Percentiles rank a stretch among this genome's conserved stretches.
These are phyloP conservation scores for Eucalyptus shirleyi DNA, from an alignment of 345 rosid genomes.

Conservation along the genomic window DNA sequence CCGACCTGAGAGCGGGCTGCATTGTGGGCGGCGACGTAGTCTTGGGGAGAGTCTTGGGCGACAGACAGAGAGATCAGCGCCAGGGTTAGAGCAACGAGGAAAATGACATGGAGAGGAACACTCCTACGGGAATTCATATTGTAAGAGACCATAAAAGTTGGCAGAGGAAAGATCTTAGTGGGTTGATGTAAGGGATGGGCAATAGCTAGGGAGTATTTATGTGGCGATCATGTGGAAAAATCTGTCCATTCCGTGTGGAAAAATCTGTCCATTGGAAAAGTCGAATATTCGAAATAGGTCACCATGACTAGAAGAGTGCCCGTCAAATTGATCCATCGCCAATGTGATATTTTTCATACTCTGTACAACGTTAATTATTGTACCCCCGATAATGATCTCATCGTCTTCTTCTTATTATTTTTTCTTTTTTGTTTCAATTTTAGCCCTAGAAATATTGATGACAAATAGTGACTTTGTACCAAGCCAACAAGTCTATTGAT, in stretches of 20 bases:
- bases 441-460: not conserved
- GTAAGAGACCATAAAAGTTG: not conserved
- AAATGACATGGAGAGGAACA: not conserved
- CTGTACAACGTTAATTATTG: not conserved
- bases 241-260: no score
- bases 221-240: not conserved
- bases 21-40: constrained; percentile 12
- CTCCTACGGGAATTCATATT: not conserved
- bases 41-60: not conserved
- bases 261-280: not conserved
- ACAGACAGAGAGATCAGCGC: not conserved
- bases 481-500: no score
- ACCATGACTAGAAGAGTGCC: not conserved
- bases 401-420: not conserved
- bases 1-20: constrained; percentile 7
- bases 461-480: no score
- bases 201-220: not conserved
- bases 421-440: no score
- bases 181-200: not conserved
- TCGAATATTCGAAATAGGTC: not conserved
- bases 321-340: not conserved
- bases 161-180: not conserved
- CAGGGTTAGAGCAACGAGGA: not conserved
- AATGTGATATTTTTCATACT: not conserved
- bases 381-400: not conserved